A percentile compares a stretch with the other conserved stretches of the same genome.
Evolutionary conservation across 176 grass and related monocot species (phyloP).

Genomic region (Musa beccarii): DNA sequence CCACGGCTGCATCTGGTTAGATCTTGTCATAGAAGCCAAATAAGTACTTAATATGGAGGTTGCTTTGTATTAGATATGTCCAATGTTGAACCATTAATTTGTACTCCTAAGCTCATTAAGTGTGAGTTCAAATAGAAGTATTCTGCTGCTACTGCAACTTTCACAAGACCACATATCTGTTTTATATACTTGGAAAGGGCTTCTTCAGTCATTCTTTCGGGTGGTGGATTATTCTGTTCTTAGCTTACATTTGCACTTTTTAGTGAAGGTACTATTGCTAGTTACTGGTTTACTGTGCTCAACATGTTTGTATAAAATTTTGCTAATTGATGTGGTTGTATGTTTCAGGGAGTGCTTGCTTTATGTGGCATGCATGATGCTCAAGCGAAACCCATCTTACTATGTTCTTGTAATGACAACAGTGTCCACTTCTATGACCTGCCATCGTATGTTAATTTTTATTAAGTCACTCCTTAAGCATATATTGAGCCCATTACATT

Average conservation of each 20-base stretch:
- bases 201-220: too few relatives aligned
- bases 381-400: conserved; percentile 75
- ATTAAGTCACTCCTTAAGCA: neutral
- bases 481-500: neutral
- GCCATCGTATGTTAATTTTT: conserved; percentile 63
- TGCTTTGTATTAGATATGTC: too few relatives aligned
- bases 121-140: too few relatives aligned
- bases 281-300: neutral
- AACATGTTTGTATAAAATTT: neutral
- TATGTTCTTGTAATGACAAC: conserved; percentile 88
- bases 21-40: too few relatives aligned
- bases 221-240: neutral
- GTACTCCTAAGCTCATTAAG: too few relatives aligned
- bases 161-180: too few relatives aligned
- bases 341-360: conserved; percentile 64
- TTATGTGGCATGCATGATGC: conserved; percentile 78
- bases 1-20: too few relatives aligned
- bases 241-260: neutral
- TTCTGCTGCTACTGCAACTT: too few relatives aligned
- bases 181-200: too few relatives aligned
- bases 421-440: conserved; percentile 70
- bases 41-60: too few relatives aligned
- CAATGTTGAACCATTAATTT: too few relatives aligned
- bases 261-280: too few relatives aligned
- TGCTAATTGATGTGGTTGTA: conserved; percentile 17